phyloP scores from a whole-genome alignment of 2,329 filamentous ascomycete genomes.

The Penicillium sp. region DNA sequence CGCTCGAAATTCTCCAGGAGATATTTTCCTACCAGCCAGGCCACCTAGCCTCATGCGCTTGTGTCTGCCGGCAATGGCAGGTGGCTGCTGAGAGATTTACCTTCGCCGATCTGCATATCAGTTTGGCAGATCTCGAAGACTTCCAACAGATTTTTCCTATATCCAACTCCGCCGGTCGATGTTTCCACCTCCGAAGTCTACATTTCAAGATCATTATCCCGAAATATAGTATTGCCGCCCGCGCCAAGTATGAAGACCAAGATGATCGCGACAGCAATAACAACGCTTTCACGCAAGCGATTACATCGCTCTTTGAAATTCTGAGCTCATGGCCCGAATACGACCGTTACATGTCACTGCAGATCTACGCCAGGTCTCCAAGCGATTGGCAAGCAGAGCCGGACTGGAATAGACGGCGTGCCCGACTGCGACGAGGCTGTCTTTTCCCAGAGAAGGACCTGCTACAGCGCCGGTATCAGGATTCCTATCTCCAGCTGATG shows the following conservation, averaged over 20 bases:
- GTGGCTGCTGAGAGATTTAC: neutral
- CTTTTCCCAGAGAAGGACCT: neutral
- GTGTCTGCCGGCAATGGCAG: slow-evolving; percentile 1
- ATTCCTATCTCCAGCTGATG: neutral
- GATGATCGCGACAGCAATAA: neutral
- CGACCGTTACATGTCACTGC: neutral
- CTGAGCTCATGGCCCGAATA: neutral
- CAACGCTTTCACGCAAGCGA: neutral
- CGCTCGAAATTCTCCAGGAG: neutral
- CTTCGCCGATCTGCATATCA: neutral
- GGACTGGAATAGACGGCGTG: neutral
- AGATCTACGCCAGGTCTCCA: neutral
- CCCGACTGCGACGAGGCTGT: neutral
- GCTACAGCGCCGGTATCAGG: neutral
- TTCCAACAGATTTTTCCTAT: neutral
- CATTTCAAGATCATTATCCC: neutral
- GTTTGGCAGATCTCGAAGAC: neutral
- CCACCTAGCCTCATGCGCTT: neutral
- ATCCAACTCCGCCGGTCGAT: neutral
- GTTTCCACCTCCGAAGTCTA: neutral
- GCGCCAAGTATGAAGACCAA: neutral
- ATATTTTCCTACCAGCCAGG: neutral
- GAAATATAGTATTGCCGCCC: neutral
- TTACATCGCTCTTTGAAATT: neutral
- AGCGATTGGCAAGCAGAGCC: neutral